Evolutionary conservation across 306 rosid genomes (phyloP).

Genomic region (Cyclanthera cordifolia): DNA sequence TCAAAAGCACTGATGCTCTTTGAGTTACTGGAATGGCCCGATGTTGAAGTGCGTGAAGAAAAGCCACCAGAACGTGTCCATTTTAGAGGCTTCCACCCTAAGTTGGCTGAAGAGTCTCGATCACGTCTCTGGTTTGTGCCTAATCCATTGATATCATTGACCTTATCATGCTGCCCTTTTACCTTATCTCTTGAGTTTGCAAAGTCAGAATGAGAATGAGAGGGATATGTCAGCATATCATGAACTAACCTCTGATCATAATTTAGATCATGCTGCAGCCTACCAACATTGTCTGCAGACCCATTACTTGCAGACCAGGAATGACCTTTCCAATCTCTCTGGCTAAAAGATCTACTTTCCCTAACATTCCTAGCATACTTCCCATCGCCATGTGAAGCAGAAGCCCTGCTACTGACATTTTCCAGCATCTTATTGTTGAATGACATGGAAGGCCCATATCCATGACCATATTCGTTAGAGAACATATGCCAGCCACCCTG

Average conservation of each 20-base stretch:
- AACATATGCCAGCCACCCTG: constrained; percentile 86
- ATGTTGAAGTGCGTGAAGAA: constrained; percentile 80
- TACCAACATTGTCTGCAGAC: constrained; percentile 24
- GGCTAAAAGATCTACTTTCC: constrained; percentile 58
- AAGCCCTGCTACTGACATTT: constrained; percentile 46
- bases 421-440: constrained; percentile 58
- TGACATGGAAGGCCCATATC: constrained; percentile 51
- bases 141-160: constrained; percentile 42
- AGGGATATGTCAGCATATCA: constrained; percentile 8
- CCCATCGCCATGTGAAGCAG: constrained; percentile 57
- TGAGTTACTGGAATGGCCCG: constrained; percentile 64
- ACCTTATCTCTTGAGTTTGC: constrained; percentile 59
- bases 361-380: constrained; percentile 57
- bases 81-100: constrained; percentile 85
- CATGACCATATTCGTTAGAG: constrained; percentile 72
- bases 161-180: constrained; percentile 67
- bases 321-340: constrained; percentile 34
- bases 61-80: constrained; percentile 85
- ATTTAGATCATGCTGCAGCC: constrained; percentile 47
- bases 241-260: constrained; percentile 13
- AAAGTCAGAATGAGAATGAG: constrained; percentile 35
- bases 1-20: constrained; percentile 26
- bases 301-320: constrained; percentile 17
- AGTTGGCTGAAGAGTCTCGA: constrained; percentile 39
- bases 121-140: constrained; percentile 56